Conservation (phyloP, 768 basidiomycete species). For the Auriculariales sp. region DNA sequence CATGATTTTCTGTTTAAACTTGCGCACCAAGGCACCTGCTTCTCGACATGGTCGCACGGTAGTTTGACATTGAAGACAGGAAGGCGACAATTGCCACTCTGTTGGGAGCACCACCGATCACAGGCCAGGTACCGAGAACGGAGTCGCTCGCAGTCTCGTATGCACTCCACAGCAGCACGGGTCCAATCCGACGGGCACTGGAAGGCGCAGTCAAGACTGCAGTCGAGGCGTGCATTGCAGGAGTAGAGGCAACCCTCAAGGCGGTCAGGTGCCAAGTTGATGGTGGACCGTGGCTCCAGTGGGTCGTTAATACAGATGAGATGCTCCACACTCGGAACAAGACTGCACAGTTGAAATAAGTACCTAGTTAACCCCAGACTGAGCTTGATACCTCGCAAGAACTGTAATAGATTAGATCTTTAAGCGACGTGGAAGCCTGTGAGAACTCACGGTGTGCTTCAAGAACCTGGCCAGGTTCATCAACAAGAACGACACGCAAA, state of each 20-base stretch:
- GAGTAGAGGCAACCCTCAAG: not conserved
- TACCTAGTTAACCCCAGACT: not conserved
- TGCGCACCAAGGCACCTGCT: constrained; percentile 35
- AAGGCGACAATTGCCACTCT: constrained; percentile 41
- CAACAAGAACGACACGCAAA: constrained; percentile 52
- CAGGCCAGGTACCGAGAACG: constrained; percentile 49
- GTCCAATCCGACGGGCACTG: constrained; percentile 54
- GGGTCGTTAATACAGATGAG: constrained; percentile 75
- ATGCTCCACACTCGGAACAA: constrained; percentile 53
- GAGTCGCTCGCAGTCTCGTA: constrained; percentile 32
- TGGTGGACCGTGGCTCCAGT: constrained; percentile 51
- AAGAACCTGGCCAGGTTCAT: constrained; percentile 73
- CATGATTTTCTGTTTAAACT: not conserved
- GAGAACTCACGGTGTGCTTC: constrained; percentile 46
- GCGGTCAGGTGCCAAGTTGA: constrained; percentile 34
- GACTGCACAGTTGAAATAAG: constrained; percentile 19
- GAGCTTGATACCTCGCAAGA: not conserved
- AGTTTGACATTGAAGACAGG: constrained; percentile 29
- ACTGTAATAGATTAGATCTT: not conserved
- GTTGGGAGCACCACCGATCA: constrained; percentile 28
- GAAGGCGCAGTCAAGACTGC: constrained; percentile 52
- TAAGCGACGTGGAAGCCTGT: too few relatives aligned
- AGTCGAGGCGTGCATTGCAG: constrained; percentile 24
- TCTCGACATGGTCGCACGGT: constrained; percentile 40
- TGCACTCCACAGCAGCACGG: constrained; percentile 34